Conservation (phyloP, 2,329 filamentous ascomycete genomes). For the Juglanconis oblonga region DNA sequence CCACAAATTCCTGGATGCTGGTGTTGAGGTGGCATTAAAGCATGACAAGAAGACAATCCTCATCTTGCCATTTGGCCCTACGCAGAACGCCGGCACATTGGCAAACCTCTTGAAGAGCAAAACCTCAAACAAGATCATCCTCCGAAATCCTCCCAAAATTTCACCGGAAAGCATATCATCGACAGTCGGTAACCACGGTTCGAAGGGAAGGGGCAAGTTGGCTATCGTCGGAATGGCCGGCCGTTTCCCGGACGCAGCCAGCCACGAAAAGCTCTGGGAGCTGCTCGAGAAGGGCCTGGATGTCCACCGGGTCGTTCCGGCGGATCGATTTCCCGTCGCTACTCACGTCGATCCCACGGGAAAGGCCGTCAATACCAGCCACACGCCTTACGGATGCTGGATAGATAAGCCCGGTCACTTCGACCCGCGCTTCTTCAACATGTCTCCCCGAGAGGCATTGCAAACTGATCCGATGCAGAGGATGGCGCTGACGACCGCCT, state of each 20-base stretch:
- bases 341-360: conserved; percentile 70
- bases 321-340: conserved; percentile 71
- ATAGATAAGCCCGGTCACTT: conserved; percentile 74
- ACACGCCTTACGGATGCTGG: conserved; percentile 73
- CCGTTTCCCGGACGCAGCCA: conserved; percentile 71
- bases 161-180: conserved; percentile 32
- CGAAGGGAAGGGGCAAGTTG: conserved; percentile 60
- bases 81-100: conserved; percentile 45
- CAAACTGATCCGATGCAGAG: conserved; percentile 82
- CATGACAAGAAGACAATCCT: conserved; percentile 40
- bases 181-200: conserved; percentile 45
- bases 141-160: conserved; percentile 35
- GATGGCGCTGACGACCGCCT: conserved; percentile 71
- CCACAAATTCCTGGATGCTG: conserved; percentile 45
- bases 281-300: conserved; percentile 72
- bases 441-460: conserved; percentile 76
- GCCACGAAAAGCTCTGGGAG: conserved; percentile 71
- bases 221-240: conserved; percentile 84
- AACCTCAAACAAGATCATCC: conserved; percentile 40
- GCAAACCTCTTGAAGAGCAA: conserved; percentile 39
- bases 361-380: conserved; percentile 72
- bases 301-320: conserved; percentile 65
- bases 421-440: conserved; percentile 83
- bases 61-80: conserved; percentile 49
- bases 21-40: conserved; percentile 38